Base-by-base conservation (phyloP, 208 protist genomes). In the Trypanosoma scelopori region DNA sequence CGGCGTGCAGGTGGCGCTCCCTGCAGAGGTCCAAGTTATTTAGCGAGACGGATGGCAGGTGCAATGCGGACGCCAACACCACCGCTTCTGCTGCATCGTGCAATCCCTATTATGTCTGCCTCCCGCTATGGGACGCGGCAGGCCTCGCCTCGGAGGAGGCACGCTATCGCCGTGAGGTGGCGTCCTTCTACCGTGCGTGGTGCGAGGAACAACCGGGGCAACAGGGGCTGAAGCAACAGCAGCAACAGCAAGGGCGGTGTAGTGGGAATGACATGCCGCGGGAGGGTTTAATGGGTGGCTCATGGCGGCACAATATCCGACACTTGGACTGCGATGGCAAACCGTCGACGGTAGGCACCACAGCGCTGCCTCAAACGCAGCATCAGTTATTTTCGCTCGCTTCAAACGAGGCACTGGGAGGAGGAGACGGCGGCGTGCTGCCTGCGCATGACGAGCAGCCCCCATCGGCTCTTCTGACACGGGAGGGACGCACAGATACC, bases 81-180 rank as follows among this genome's bases (percentile, higher is more conserved):
- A 7, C 11, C 9, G 11, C 51, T 20, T 5, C 5, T 23, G 15
- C 45, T 20, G 9, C 39, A 39, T 23, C 42, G 13, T 47, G 51
- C 22, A 58, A 49, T 50, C 61, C 61, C 0, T 51, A 42, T 47
- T 67, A 41, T 50, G 61, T 56, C 0, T 45, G 35, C 39, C 39
- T 67, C 13, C 61, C 61, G 12, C 13, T 67, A 1, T 67, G 61
- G 61, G 50, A 67, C 32, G 5, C 37, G 3, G 48, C 12, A 16
- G 61, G 61, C 20, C 13, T 57, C 3, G 35, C n/a, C 27, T n/a
- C 50, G 16, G 51, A 46, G 41, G 61, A 67, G n/a, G 2, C 12
- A 16, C 51, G 49, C 12, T 67, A 50, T 51, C 48, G 61, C 22
- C 37, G 25, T 37, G 61, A 67, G 25, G 37, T 58, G 0, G 22